These are phyloP conservation scores for Tetragonia tetragonoides DNA, from an alignment of 148 eudicot species.

Conservation along the genomic window DNA sequence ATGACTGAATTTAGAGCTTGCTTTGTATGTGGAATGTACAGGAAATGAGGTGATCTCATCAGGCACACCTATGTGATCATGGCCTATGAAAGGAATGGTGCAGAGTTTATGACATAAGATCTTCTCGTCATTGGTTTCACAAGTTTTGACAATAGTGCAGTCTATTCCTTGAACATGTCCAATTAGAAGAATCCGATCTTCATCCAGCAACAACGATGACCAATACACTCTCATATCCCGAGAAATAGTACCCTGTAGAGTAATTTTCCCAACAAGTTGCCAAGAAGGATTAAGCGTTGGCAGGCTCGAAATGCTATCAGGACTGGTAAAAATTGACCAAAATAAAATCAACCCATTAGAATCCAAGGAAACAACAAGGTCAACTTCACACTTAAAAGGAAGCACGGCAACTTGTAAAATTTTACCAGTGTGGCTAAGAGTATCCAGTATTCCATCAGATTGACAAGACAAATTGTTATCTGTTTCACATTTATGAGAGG, in stretches of 20 bases:
- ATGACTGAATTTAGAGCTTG: conserved; percentile 31
- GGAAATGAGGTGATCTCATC: conserved; percentile 59
- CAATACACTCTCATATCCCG: conserved; percentile 62
- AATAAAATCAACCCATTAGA: conserved; percentile 64
- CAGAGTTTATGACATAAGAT: conserved; percentile 56
- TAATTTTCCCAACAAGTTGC: conserved; percentile 53
- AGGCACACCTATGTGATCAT: conserved; percentile 37
- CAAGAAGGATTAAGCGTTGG: conserved; percentile 64
- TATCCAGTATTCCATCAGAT: conserved; percentile 47
- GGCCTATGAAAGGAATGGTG: conserved; percentile 55
- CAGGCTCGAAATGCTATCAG: conserved; percentile 47
- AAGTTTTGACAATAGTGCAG: conserved; percentile 46
- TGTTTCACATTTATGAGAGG: conserved; percentile 31
- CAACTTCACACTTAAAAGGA: conserved; percentile 44
- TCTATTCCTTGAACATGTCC: conserved; percentile 75
- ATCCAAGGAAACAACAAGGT: conserved; percentile 82
- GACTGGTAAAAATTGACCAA: conserved; percentile 61
- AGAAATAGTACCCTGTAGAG: conserved; percentile 32
- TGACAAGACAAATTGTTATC: conserved; percentile 37
- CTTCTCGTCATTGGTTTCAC: conserved; percentile 37
- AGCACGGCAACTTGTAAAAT: conserved; percentile 73
- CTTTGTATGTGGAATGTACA: conserved; percentile 43
- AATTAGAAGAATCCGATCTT: conserved; percentile 57
- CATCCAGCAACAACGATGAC: conserved; percentile 60
- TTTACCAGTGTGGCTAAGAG: conserved; percentile 72